Conservation (phyloP, 306 rosid genomes). For the Cucurbita ficifolia region DNA sequence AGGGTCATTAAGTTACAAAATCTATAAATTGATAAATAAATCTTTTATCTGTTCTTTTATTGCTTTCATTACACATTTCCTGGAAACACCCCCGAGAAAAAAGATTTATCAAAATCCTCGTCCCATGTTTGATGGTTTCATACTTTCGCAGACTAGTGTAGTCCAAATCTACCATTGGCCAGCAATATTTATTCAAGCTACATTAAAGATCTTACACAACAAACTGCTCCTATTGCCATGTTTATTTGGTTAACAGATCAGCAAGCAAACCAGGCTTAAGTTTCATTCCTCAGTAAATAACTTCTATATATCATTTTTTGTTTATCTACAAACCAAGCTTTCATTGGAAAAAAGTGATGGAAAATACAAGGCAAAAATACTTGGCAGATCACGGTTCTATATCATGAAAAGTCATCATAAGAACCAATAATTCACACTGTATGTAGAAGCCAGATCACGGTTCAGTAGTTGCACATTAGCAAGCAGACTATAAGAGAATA, state of each 20-base stretch:
- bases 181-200: neutral
- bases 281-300: neutral
- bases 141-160: neutral
- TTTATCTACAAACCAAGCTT: too few relatives aligned
- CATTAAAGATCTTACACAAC: neutral
- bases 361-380: too few relatives aligned
- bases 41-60: neutral
- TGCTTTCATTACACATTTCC: neutral
- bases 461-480: conserved; percentile 3
- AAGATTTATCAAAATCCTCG: neutral
- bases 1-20: neutral
- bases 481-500: neutral
- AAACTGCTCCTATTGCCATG: neutral
- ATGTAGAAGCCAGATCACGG: neutral
- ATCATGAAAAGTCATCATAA: neutral
- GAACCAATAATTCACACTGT: neutral
- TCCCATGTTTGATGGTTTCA: neutral
- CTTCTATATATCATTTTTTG: too few relatives aligned
- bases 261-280: neutral
- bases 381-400: too few relatives aligned
- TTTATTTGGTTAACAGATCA: neutral
- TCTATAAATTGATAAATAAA: too few relatives aligned
- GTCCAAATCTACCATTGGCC: neutral
- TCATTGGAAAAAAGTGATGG: too few relatives aligned
- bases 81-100: neutral